A percentile compares a stretch with the other conserved stretches of the same genome.
Evolutionary conservation across 371 early-diverging fungal species (phyloP).

Genomic region (Mucor saturninus): DNA sequence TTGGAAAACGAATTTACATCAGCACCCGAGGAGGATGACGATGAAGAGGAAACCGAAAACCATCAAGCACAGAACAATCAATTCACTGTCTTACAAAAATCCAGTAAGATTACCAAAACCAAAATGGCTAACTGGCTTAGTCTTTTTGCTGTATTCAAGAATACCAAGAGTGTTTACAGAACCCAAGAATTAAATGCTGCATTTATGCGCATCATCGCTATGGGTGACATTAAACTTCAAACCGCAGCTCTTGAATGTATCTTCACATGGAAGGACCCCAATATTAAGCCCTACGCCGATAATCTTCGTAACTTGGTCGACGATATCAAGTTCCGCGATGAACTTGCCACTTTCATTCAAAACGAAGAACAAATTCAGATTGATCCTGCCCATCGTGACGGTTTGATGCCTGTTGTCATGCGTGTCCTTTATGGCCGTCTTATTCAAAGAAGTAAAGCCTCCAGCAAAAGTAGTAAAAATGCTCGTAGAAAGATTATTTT

Average conservation of each 20-base stretch:
- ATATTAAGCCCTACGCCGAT: conserved; percentile 74
- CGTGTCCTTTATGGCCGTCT: conserved; percentile 92
- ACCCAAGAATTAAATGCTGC: conserved; percentile 59
- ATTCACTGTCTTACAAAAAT: conserved; percentile 47
- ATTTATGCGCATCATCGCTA: conserved; percentile 76
- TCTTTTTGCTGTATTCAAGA: conserved; percentile 78
- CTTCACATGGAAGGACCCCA: conserved; percentile 75
- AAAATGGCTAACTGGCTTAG: conserved; percentile 70
- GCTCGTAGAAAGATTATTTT: conserved; percentile 83
- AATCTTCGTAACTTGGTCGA: conserved; percentile 76
- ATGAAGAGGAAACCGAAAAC: conserved; percentile 37
- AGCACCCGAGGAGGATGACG: conserved; percentile 36
- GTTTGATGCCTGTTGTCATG: conserved; percentile 75
- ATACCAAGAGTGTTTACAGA: conserved; percentile 61
- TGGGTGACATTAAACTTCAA: conserved; percentile 84
- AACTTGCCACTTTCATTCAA: conserved; percentile 76
- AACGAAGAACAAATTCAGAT: conserved; percentile 62
- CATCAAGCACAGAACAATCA: conserved; percentile 22
- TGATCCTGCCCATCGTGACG: conserved; percentile 68
- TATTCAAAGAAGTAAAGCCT: conserved; percentile 71
- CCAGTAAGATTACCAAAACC: conserved; percentile 47
- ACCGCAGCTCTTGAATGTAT: conserved; percentile 81
- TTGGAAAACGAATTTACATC: conserved; percentile 63
- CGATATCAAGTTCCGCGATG: conserved; percentile 90
- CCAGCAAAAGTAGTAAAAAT: conserved; percentile 54